These are phyloP conservation scores for Fusarium brachygibbosum DNA, from an alignment of 2,329 filamentous ascomycete genomes.

Conservation along the genomic window DNA sequence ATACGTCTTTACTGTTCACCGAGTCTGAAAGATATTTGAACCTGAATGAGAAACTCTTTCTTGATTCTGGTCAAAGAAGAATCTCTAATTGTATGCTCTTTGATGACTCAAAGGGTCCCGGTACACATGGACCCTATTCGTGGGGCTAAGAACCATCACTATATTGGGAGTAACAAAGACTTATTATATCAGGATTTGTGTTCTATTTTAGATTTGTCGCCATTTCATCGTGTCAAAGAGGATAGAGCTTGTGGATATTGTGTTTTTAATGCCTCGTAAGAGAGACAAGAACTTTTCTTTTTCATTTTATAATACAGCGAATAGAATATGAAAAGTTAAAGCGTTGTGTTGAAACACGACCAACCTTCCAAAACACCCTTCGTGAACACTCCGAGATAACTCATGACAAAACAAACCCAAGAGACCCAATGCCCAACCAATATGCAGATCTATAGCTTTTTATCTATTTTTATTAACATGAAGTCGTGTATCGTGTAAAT, in stretches of 20 bases:
- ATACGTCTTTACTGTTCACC: slow-evolving; percentile 1
- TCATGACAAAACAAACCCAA: background rate
- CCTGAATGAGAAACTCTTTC: background rate
- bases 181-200: background rate
- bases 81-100: background rate
- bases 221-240: background rate
- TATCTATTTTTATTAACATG: slow-evolving; percentile 26
- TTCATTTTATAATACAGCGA: background rate
- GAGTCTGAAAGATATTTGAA: background rate
- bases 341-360: background rate
- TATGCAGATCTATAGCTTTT: slow-evolving; percentile 20
- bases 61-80: background rate
- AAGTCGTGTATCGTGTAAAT: slow-evolving; percentile 23
- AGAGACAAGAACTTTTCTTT: background rate
- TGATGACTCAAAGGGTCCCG: background rate
- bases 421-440: background rate
- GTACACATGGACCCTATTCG: background rate
- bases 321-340: background rate
- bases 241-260: background rate
- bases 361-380: background rate
- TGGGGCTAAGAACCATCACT: no score
- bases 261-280: background rate
- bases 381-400: background rate
- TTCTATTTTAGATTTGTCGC: background rate
- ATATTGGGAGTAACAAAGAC: background rate